phyloP scores from a whole-genome alignment of 208 protist species.

The Porcisia deanei region DNA sequence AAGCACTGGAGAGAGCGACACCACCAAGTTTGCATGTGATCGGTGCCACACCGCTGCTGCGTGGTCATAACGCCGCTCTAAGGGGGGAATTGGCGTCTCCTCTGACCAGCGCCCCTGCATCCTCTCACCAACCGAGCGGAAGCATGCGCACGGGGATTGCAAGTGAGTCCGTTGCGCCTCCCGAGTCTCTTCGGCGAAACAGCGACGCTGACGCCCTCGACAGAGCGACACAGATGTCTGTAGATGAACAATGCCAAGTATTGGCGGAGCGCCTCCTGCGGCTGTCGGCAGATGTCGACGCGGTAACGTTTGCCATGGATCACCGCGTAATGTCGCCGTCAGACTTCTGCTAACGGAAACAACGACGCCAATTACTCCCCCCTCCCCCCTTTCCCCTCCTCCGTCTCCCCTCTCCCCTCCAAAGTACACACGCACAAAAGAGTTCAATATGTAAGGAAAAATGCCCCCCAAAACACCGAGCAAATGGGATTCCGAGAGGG shows the following conservation, averaged over 20 bases:
- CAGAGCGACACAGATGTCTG: not conserved
- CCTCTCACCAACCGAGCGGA: not conserved
- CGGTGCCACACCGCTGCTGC: not conserved
- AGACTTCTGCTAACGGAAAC: conserved; percentile 18
- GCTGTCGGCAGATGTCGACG: conserved; percentile 15
- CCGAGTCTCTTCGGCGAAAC: not conserved
- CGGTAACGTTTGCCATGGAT: conserved; percentile 12
- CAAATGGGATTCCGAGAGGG: too few species aligned
- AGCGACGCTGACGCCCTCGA: not conserved
- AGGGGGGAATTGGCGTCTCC: not conserved
- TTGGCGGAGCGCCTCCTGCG: conserved; percentile 28
- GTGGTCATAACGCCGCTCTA: not conserved
- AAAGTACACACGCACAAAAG: too few species aligned
- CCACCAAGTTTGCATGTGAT: conserved; percentile 2
- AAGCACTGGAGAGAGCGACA: not conserved
- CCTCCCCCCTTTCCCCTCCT: not conserved
- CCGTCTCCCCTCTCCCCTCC: too few species aligned
- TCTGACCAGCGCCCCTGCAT: not conserved
- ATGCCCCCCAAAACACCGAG: too few species aligned
- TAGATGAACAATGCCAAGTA: conserved; percentile 8
- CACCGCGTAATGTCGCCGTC: conserved; percentile 12
- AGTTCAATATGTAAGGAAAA: too few species aligned
- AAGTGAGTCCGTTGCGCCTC: not conserved
- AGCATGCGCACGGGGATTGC: not conserved
- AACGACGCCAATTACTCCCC: not conserved